phyloP scores from a whole-genome alignment of 345 rosid genomes.

The Pugionium dolabratum region DNA sequence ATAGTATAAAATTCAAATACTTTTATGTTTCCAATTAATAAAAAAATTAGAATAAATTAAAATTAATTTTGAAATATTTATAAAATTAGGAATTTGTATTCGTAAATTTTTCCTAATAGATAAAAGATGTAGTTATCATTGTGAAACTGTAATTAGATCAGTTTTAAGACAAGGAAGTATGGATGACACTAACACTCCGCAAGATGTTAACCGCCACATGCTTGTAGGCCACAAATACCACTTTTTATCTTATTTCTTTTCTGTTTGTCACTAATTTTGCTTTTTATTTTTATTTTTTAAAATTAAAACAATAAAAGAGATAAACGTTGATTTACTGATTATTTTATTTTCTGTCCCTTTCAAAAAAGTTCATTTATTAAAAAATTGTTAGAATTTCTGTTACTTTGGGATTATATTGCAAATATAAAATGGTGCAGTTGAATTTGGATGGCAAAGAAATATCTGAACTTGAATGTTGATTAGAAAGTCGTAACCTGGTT shows the following conservation, averaged over 20 bases:
- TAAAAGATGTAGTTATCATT: conserved; percentile 17
- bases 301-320: background rate
- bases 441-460: too few relatives aligned
- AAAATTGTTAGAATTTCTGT: too few relatives aligned
- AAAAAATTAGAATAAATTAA: background rate
- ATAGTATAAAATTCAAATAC: too few relatives aligned
- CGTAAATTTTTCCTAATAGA: background rate
- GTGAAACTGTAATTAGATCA: conserved; percentile 28
- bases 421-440: too few relatives aligned
- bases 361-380: too few relatives aligned
- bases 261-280: conserved; percentile 36
- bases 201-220: conserved; percentile 40
- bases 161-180: conserved; percentile 37
- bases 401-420: too few relatives aligned
- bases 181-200: conserved; percentile 32
- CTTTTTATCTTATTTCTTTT: conserved; percentile 36
- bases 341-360: background rate
- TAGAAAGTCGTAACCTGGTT: too few relatives aligned
- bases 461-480: too few relatives aligned
- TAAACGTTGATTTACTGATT: background rate
- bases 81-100: background rate
- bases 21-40: too few relatives aligned
- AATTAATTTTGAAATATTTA: background rate
- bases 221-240: conserved; percentile 33
- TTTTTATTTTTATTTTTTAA: conserved; percentile 10